Evolutionary conservation across 139 green algal species (phyloP).

Genomic region (Tetraselmis striata): DNA sequence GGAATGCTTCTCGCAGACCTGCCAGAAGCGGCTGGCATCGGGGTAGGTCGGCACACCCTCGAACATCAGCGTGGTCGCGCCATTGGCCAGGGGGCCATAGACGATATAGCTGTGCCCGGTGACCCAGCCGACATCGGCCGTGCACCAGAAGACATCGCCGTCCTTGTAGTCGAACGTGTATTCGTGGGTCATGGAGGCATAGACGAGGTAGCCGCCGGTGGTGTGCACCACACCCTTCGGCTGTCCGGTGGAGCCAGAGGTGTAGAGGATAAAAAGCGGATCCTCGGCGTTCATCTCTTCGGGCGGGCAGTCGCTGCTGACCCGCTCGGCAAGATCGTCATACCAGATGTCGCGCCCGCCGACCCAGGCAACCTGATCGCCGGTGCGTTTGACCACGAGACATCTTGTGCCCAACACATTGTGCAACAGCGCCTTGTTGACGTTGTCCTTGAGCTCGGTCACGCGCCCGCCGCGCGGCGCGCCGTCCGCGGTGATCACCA

Average conservation of each 20-base stretch:
- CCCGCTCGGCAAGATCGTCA: conserved; percentile 25
- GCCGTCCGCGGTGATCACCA: conserved; percentile 36
- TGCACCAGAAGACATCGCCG: conserved; percentile 91
- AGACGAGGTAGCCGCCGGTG: conserved; percentile 82
- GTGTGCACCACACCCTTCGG: conserved; percentile 79
- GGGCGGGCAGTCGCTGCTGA: conserved; percentile 28
- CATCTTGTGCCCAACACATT: conserved; percentile 43
- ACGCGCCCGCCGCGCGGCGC: conserved; percentile 38
- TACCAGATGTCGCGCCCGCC: conserved; percentile 41
- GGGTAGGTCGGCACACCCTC: conserved; percentile 89
- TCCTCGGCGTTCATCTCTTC: conserved; percentile 46
- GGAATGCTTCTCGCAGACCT: conserved; percentile 82
- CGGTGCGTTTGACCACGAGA: conserved; percentile 21
- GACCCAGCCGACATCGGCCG: conserved; percentile 80
- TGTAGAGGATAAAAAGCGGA: conserved; percentile 62
- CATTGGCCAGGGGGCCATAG: conserved; percentile 83
- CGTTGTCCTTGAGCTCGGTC: conserved; percentile 41
- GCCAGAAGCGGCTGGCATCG: conserved; percentile 82
- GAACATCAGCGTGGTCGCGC: conserved; percentile 79
- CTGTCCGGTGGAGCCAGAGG: conserved; percentile 75
- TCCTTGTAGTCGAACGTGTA: conserved; percentile 75
- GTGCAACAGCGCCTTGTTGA: conserved; percentile 28
- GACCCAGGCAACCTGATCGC: conserved; percentile 26
- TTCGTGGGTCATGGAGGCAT: conserved; percentile 53
- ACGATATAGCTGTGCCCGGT: conserved; percentile 73